A percentile compares a stretch with the other conserved stretches of the same genome.
Evolutionary conservation across 345 rosid species (phyloP).

Genomic region (Dipteronia sinensis): DNA sequence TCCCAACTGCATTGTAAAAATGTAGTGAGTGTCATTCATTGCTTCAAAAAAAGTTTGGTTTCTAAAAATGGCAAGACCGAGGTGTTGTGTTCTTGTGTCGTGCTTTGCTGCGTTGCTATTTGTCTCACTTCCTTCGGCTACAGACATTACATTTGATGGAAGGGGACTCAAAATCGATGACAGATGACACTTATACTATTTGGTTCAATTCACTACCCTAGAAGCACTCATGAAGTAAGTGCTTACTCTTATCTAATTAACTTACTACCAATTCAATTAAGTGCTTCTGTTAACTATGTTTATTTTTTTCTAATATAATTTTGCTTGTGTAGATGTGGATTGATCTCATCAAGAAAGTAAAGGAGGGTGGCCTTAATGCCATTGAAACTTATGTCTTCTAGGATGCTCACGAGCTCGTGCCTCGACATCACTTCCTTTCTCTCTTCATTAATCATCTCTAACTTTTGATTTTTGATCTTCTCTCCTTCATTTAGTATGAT

Average conservation of each 20-base stretch:
- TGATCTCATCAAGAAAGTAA: conserved; percentile 19
- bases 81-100: background rate
- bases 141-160: conserved; percentile 27
- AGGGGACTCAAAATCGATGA: conserved; percentile 40
- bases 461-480: too few relatives aligned
- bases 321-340: conserved; percentile 42
- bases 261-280: too few relatives aligned
- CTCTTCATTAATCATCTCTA: background rate
- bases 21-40: too few relatives aligned
- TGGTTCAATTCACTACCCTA: conserved; percentile 58
- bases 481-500: conserved; percentile 29
- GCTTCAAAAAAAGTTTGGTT: too few relatives aligned
- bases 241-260: background rate
- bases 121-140: background rate
- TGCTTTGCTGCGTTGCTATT: background rate
- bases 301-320: background rate
- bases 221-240: conserved; percentile 49
- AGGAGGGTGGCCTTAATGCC: conserved; percentile 32
- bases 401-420: conserved; percentile 57
- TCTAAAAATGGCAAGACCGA: background rate
- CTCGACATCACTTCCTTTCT: conserved; percentile 20
- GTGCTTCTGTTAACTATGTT: too few relatives aligned
- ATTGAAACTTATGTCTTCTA: conserved; percentile 76
- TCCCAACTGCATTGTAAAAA: background rate
- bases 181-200: conserved; percentile 40